Percentiles rank a stretch among this genome's conserved stretches.
phyloP scores from a whole-genome alignment of 805 yeast genomes.

The Saccharomycopsis schoenii region DNA sequence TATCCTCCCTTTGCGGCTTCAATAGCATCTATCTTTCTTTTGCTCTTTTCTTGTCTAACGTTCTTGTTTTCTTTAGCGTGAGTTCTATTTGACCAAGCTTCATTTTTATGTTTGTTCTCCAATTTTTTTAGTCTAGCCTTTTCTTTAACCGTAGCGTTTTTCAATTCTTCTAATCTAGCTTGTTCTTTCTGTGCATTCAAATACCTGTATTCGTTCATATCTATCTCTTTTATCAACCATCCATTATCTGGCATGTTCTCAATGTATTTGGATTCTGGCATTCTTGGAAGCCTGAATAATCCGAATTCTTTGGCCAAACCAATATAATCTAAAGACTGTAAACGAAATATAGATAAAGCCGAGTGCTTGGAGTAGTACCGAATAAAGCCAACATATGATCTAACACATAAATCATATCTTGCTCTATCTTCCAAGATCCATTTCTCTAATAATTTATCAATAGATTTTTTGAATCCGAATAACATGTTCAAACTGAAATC shows the following conservation, averaged over 20 bases:
- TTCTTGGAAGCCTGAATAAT: constrained; percentile 71
- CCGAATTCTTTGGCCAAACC: constrained; percentile 73
- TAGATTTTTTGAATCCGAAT: constrained; percentile 19
- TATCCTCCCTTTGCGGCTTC: constrained; percentile 34
- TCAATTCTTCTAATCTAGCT: constrained; percentile 27
- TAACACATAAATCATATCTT: constrained; percentile 71
- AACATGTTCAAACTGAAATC: constrained; percentile 18
- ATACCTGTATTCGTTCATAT: constrained; percentile 60
- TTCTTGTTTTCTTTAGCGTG: constrained; percentile 52
- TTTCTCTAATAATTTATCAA: constrained; percentile 25
- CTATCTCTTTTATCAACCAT: constrained; percentile 53
- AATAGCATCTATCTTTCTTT: constrained; percentile 58
- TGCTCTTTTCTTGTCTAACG: constrained; percentile 58
- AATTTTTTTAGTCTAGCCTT: constrained; percentile 30
- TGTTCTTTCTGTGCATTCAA: constrained; percentile 52
- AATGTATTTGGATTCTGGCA: constrained; percentile 75
- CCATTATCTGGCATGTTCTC: constrained; percentile 59
- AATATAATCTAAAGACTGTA: constrained; percentile 58
- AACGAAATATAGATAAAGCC: constrained; percentile 79
- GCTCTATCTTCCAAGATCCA: constrained; percentile 71
- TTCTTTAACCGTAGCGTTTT: constrained; percentile 24
- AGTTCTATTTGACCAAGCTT: constrained; percentile 72
- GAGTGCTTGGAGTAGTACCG: constrained; percentile 81
- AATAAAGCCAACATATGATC: constrained; percentile 74
- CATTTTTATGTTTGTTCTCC: constrained; percentile 36